Evolutionary conservation across 106 monocot genomes (phyloP), one percentile per base, ranked within the genome.

Genomic region (Allium sativum): DNA sequence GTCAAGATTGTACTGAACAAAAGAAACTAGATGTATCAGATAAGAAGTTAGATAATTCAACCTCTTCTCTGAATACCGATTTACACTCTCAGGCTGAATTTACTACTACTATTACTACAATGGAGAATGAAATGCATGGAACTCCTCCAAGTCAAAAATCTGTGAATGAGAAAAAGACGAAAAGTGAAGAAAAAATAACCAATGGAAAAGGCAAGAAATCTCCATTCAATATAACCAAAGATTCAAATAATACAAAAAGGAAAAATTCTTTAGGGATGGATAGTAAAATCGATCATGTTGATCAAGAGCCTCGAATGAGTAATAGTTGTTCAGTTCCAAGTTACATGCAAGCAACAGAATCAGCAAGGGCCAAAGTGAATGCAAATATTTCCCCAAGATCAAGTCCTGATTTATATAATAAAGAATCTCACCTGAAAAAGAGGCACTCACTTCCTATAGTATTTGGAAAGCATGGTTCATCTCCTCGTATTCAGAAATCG

Each of bases 281-380:
- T 31, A 46, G 53, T 44, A 72, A 64, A 74, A 12, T 74, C 45
- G 81, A 89, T 56, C 55, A 59, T 69, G 58, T 42, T 68, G 86
- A 87, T 56, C 65, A 65, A 21, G 84, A 87, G 52, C 81, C 81
- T 51, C 62, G 74, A 42, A 65, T 68, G 17, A 79, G 84, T 56
- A 82, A 82, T 55, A 79, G 84, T 73, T 83, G 47, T 56, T 67
- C 90, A 10, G 69, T 95, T 69, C 95, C 95, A 19, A 87, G 78
- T 72, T 95, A 95, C 52, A 95, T 95, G 95, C 95, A 87, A 79
- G 90, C 79, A 14, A 95, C 95, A 13, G 76, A 84, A 61, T 90
- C 90, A 50, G 95, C 95, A 31, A 86, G 78, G 51, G 95, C 95
- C 10, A 95, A 95, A 67, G 65, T 71, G 46, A 67, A 68, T 61